phyloP scores from a whole-genome alignment of 2,329 filamentous ascomycete species.

The Aureobasidium sp. region DNA sequence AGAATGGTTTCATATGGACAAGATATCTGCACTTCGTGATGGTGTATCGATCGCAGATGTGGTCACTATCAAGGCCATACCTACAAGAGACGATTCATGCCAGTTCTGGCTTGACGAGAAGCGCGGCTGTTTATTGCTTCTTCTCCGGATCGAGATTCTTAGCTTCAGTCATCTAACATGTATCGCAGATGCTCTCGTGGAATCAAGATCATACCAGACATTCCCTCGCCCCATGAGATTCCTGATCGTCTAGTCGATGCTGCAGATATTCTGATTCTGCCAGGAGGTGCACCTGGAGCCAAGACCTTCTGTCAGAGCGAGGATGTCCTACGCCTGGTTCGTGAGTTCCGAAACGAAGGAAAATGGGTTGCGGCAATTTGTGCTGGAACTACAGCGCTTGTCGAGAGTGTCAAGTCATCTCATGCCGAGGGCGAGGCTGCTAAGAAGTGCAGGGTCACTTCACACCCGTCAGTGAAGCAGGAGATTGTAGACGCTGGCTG shows the following conservation, averaged over 20 bases:
- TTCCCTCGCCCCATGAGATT: conserved; percentile 21
- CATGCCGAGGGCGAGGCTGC: conserved; percentile 15
- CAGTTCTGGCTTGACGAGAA: not conserved
- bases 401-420: conserved; percentile 21
- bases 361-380: conserved; percentile 34
- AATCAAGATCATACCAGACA: conserved; percentile 32
- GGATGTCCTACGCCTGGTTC: conserved; percentile 27
- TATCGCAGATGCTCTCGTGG: conserved; percentile 31
- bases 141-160: not conserved
- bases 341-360: conserved; percentile 25
- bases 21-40: not conserved
- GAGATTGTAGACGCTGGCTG: conserved; percentile 28
- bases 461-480: conserved; percentile 32
- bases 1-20: no score
- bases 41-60: not conserved
- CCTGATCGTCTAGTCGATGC: conserved; percentile 18
- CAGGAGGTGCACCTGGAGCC: conserved; percentile 33
- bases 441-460: conserved; percentile 27
- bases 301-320: conserved; percentile 28
- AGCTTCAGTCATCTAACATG: not conserved
- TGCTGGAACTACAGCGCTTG: conserved; percentile 33
- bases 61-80: no score
- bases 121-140: not conserved
- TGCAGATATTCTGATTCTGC: conserved; percentile 32
- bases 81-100: not conserved